Conservation (phyloP, 768 basidiomycete genomes). For the Boletus edulis region DNA sequence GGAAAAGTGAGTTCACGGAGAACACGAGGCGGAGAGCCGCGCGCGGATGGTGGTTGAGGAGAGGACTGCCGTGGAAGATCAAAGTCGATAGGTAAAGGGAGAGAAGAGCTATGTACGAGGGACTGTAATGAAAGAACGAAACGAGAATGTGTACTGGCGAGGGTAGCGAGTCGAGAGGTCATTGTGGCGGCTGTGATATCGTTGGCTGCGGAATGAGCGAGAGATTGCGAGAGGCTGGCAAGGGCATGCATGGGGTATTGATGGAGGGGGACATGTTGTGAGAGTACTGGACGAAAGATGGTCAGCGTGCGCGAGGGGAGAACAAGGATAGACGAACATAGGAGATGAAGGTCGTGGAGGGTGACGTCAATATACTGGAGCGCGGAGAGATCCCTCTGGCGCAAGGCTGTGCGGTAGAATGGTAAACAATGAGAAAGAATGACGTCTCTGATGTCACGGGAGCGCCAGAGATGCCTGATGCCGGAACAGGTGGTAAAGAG, state of each 20-base stretch:
- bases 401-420: constrained; percentile 48
- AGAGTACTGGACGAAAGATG: constrained; percentile 47
- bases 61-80: constrained; percentile 34
- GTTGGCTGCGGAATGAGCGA: constrained; percentile 28
- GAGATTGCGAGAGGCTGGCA: constrained; percentile 42
- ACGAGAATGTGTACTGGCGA: constrained; percentile 67
- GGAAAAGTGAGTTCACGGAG: constrained; percentile 69
- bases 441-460: constrained; percentile 34
- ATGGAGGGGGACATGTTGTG: constrained; percentile 62
- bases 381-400: constrained; percentile 37
- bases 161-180: constrained; percentile 40
- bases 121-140: constrained; percentile 74
- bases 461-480: constrained; percentile 34
- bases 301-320: constrained; percentile 7
- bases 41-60: constrained; percentile 12
- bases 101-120: constrained; percentile 59
- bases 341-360: constrained; percentile 58
- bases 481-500: constrained; percentile 36
- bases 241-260: constrained; percentile 71
- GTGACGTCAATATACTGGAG: constrained; percentile 50
- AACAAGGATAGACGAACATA: constrained; percentile 49
- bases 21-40: constrained; percentile 28
- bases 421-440: constrained; percentile 54
- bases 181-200: constrained; percentile 20
- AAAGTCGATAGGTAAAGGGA: constrained; percentile 45